Percentiles rank a stretch among this genome's conserved stretches.
Evolutionary conservation across 2,329 filamentous ascomycete species (phyloP).

Genomic region (Trichoderma semiorbis): DNA sequence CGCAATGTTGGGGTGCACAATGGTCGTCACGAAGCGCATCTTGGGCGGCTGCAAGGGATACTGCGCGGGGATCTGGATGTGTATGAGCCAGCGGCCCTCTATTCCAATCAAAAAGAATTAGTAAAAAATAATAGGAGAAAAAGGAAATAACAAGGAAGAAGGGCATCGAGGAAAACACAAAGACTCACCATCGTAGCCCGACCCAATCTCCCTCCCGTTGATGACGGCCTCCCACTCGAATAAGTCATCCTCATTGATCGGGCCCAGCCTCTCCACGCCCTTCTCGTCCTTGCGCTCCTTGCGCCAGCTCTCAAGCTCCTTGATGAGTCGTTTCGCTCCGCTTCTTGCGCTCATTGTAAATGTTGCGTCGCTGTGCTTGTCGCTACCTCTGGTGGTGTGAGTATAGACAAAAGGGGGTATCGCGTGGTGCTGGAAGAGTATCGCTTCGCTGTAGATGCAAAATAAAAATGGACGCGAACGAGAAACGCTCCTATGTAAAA

Average conservation of each 20-base stretch:
- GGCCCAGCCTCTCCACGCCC: conserved; percentile 58
- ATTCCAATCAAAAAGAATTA: conserved; percentile 3
- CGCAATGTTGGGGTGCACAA: conserved; percentile 78
- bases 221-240: conserved; percentile 59
- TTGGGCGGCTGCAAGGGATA: conserved; percentile 78
- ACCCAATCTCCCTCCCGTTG: conserved; percentile 53
- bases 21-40: conserved; percentile 76
- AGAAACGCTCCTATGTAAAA: neutral
- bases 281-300: conserved; percentile 46
- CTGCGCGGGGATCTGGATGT: conserved; percentile 68
- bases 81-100: conserved; percentile 78
- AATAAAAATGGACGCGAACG: neutral
- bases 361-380: neutral
- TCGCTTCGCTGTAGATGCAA: neutral
- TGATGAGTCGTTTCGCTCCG: conserved; percentile 55
- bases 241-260: conserved; percentile 52
- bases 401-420: neutral
- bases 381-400: neutral
- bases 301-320: conserved; percentile 54
- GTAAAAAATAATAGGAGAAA: neutral
- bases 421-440: neutral
- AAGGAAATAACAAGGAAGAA: neutral
- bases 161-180: neutral
- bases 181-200: conserved; percentile 53
- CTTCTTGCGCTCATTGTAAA: conserved; percentile 40